Conservation (phyloP, 2,329 filamentous ascomycete genomes). For the Cercospora canescens region DNA sequence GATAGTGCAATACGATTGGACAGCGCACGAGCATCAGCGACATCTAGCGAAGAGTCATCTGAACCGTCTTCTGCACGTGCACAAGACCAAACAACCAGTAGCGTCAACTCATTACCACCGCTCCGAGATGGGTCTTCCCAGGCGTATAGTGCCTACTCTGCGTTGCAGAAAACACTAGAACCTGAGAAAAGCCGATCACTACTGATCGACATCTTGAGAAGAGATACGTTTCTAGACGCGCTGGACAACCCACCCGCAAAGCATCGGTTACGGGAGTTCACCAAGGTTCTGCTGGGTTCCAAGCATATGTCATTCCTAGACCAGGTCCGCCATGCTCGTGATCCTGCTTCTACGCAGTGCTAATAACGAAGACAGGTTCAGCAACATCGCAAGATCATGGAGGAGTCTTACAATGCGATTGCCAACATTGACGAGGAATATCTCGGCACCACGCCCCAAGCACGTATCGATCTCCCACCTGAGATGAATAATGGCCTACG, state of each 20-base stretch:
- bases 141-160: background rate
- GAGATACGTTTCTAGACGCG: background rate
- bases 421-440: constrained; percentile 2
- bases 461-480: background rate
- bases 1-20: background rate
- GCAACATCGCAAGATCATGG: background rate
- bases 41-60: background rate
- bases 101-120: background rate
- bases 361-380: background rate
- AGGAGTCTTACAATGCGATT: background rate
- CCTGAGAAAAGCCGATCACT: background rate
- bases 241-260: constrained; percentile 6
- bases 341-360: background rate
- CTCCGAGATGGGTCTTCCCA: background rate
- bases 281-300: background rate
- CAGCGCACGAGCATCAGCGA: background rate
- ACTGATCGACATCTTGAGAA: constrained; percentile 4
- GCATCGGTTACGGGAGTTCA: constrained; percentile 1
- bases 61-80: background rate
- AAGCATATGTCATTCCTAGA: constrained; percentile 3
- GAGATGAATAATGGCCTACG: background rate
- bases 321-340: background rate
- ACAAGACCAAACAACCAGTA: background rate
- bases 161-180: background rate
- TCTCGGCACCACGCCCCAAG: background rate